phyloP scores from a whole-genome alignment of 768 basidiomycete genomes.

The Coprinopsis marcescibilis region DNA sequence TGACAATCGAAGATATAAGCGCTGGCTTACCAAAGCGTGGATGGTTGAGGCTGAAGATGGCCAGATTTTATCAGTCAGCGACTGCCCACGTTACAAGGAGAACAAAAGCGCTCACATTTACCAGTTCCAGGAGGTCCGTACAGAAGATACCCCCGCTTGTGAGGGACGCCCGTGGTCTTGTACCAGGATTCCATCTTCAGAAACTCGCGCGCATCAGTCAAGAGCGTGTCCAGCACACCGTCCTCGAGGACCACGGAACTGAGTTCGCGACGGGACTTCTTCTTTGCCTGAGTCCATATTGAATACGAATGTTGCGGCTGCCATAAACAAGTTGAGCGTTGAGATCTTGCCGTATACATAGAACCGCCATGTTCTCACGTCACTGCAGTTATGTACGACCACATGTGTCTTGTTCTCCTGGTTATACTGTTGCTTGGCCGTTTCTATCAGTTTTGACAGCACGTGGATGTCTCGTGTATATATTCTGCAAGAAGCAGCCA shows the following conservation, averaged over 20 bases:
- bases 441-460: conserved; percentile 36
- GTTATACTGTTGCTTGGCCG: conserved; percentile 35
- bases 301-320: conserved; percentile 16
- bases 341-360: too few species aligned
- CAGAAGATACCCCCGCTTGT: conserved; percentile 51
- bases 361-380: conserved; percentile 17
- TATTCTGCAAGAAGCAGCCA: conserved; percentile 24
- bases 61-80: not conserved
- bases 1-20: too few species aligned
- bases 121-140: conserved; percentile 58
- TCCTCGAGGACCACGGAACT: conserved; percentile 47
- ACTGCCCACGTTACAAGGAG: conserved; percentile 11
- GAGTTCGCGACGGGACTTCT: conserved; percentile 45
- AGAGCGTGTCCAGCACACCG: conserved; percentile 39
- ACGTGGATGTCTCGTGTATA: conserved; percentile 39
- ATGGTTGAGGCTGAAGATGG: conserved; percentile 40
- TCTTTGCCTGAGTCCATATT: conserved; percentile 42
- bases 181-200: conserved; percentile 52
- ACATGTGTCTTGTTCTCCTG: conserved; percentile 36
- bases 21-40: conserved; percentile 36
- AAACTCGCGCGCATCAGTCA: conserved; percentile 49
- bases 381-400: conserved; percentile 31
- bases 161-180: conserved; percentile 47
- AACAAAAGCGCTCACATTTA: conserved; percentile 37
- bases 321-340: too few species aligned